phyloP scores from a whole-genome alignment of 495 filamentous ascomycete species.

The Daldinia grandis region DNA sequence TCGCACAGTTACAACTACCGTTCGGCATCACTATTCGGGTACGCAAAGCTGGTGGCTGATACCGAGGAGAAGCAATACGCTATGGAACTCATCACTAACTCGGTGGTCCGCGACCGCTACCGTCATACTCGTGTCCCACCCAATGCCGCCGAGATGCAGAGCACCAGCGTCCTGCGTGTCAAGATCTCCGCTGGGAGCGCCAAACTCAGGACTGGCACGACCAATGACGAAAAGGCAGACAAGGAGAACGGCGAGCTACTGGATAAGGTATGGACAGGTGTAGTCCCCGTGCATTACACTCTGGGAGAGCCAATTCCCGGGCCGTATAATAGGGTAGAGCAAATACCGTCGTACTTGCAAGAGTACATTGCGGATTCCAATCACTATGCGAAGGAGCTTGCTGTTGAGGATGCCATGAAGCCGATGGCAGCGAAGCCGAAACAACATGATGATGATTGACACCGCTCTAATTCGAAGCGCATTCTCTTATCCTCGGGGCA shows the following conservation, averaged over 20 bases:
- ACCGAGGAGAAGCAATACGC: constrained; percentile 80
- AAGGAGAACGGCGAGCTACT: constrained; percentile 66
- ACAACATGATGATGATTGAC: constrained; percentile 19
- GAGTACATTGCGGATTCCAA: constrained; percentile 67
- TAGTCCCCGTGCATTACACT: constrained; percentile 75
- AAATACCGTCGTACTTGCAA: constrained; percentile 70
- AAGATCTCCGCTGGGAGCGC: constrained; percentile 75
- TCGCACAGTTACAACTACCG: constrained; percentile 90
- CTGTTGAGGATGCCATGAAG: constrained; percentile 57
- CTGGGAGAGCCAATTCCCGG: constrained; percentile 74
- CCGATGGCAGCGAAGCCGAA: constrained; percentile 44
- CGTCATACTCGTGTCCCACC: constrained; percentile 74
- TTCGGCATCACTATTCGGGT: constrained; percentile 80
- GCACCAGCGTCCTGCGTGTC: constrained; percentile 78
- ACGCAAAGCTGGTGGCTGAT: constrained; percentile 72
- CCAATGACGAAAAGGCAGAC: constrained; percentile 77
- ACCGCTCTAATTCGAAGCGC: too few relatives aligned
- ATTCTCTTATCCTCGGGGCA: too few relatives aligned
- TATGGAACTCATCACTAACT: constrained; percentile 82
- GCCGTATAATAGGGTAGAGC: constrained; percentile 65
- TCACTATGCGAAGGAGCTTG: constrained; percentile 58
- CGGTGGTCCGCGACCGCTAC: constrained; percentile 75
- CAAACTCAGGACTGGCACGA: constrained; percentile 75
- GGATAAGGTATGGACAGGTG: constrained; percentile 77
- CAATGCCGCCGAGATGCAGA: constrained; percentile 76